phyloP scores from a whole-genome alignment of 2,329 filamentous ascomycete species.

The Sporothrix humicola region DNA sequence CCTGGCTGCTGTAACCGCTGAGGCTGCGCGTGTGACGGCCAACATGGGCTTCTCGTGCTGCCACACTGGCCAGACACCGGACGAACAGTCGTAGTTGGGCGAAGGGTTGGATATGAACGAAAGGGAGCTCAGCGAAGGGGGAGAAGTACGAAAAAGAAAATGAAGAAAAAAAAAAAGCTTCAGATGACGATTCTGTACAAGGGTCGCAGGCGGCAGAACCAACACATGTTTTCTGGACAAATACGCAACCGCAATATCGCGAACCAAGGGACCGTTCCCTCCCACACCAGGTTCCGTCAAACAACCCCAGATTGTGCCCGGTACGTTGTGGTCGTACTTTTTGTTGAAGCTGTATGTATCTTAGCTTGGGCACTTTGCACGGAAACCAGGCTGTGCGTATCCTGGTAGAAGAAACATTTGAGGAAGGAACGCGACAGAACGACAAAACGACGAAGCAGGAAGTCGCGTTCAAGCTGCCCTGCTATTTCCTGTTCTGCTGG shows the following conservation, averaged over 20 bases:
- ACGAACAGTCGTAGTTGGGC: constrained; percentile 9
- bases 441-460: not conserved
- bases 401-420: too few relatives aligned
- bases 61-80: constrained; percentile 29
- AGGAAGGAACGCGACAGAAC: not conserved
- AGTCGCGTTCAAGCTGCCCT: constrained; percentile 10
- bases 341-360: too few relatives aligned
- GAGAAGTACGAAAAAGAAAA: too few relatives aligned
- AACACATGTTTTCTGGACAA: constrained; percentile 5
- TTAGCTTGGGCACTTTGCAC: too few relatives aligned
- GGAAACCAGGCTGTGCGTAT: too few relatives aligned
- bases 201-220: constrained; percentile 18
- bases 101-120: not conserved
- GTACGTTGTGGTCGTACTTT: not conserved
- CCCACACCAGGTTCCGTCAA: not conserved
- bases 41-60: not conserved
- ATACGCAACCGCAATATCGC: constrained; percentile 32
- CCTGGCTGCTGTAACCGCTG: not conserved
- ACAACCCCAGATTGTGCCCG: not conserved
- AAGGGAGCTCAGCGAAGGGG: too few relatives aligned
- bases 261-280: constrained; percentile 23
- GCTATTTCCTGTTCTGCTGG: constrained; percentile 21
- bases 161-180: not conserved
- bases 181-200: not conserved
- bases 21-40: constrained; percentile 26